Conservation (phyloP, 345 rosid genomes). For the Cardiospermum halicacabum region DNA sequence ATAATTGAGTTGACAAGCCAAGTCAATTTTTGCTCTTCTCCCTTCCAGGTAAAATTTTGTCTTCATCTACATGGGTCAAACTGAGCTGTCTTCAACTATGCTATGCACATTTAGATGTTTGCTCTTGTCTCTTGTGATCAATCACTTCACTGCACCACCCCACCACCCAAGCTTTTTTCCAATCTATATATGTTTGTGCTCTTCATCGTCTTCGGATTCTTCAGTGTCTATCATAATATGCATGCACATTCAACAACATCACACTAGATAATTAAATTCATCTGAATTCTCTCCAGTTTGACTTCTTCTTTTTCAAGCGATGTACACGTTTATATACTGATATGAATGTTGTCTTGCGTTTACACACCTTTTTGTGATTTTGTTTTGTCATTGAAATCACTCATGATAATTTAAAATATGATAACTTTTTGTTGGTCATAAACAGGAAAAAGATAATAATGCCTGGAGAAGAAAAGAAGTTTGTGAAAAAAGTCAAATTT, state of each 20-base stretch:
- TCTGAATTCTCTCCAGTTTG: too few relatives aligned
- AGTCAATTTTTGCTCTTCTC: neutral
- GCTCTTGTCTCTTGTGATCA: neutral
- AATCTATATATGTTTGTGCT: too few relatives aligned
- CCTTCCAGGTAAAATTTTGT: neutral
- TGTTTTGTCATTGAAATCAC: neutral
- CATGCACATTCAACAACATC: too few relatives aligned
- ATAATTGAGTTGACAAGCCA: neutral
- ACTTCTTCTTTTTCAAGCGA: too few relatives aligned
- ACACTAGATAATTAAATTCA: too few relatives aligned
- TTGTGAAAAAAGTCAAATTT: constrained; percentile 15
- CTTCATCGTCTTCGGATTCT: too few relatives aligned
- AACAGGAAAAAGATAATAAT: constrained; percentile 15
- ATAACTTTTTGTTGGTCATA: constrained; percentile 1
- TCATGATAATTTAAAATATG: neutral
- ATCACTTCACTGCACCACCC: too few relatives aligned
- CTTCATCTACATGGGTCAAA: neutral
- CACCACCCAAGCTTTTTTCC: too few relatives aligned
- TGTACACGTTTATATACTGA: too few relatives aligned
- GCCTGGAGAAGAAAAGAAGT: constrained; percentile 24
- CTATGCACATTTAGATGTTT: neutral
- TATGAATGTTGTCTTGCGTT: neutral
- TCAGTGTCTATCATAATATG: too few relatives aligned
- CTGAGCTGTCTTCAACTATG: constrained; percentile 2
- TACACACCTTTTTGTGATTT: neutral